Percentiles rank a stretch among this genome's conserved stretches.
Conservation (phyloP, 306 rosid genomes). For the Prosopis cineraria region DNA sequence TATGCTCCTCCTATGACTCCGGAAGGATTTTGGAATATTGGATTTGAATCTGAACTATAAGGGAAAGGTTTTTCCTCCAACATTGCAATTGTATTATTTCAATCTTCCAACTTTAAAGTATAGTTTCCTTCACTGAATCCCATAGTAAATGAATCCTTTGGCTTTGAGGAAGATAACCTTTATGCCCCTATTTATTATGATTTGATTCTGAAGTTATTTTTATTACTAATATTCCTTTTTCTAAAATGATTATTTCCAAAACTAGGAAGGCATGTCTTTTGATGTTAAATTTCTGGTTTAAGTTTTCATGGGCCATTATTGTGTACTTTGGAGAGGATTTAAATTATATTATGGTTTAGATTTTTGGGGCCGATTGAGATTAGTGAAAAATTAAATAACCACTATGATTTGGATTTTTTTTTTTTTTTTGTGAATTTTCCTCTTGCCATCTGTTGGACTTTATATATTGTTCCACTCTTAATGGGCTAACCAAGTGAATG, state of each 20-base stretch:
- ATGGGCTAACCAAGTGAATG: no score
- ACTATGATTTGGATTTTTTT: neutral
- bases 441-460: no score
- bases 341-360: neutral
- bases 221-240: neutral
- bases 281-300: neutral
- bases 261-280: conserved; percentile 11
- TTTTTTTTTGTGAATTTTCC: no score
- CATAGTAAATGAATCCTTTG: neutral
- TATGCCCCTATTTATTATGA: neutral
- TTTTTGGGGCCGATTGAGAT: neutral
- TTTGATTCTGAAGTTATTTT: neutral
- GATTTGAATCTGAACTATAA: conserved; percentile 89
- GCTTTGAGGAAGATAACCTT: conserved; percentile 11
- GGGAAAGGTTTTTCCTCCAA: neutral
- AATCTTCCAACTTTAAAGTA: neutral
- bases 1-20: conserved; percentile 95
- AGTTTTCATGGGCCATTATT: no score
- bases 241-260: neutral
- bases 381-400: neutral
- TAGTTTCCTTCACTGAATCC: conserved; percentile 12
- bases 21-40: conserved; percentile 99
- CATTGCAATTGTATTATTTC: neutral
- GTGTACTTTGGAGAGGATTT: conserved; percentile 9
- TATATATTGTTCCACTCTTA: no score